These are phyloP conservation scores for Annulohypoxylon stygium DNA, from an alignment of 495 filamentous ascomycete species.

Conservation along the genomic window DNA sequence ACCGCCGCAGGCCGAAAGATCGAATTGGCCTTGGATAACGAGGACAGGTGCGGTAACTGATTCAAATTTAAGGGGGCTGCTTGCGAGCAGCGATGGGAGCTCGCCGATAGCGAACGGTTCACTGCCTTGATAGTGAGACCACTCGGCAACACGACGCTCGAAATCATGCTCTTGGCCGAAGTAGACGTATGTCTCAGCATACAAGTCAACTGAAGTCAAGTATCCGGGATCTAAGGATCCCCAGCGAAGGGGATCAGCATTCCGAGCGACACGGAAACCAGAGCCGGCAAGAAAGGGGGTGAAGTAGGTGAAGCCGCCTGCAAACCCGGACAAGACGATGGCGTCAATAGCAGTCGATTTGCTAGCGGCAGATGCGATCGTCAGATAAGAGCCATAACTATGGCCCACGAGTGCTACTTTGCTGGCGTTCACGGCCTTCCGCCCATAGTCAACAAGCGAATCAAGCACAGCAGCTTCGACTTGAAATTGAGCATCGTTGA, in stretches of 20 bases:
- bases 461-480: slow-evolving; percentile 47
- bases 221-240: slow-evolving; percentile 41
- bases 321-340: slow-evolving; percentile 46
- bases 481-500: slow-evolving; percentile 48
- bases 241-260: slow-evolving; percentile 41
- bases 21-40: slow-evolving; percentile 46
- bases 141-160: slow-evolving; percentile 47
- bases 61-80: slow-evolving; percentile 32
- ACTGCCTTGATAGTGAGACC: slow-evolving; percentile 41
- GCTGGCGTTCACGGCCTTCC: slow-evolving; percentile 30
- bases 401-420: slow-evolving; percentile 51
- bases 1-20: slow-evolving; percentile 48
- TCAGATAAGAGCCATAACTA: slow-evolving; percentile 50
- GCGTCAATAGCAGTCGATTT: slow-evolving; percentile 39
- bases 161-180: slow-evolving; percentile 41
- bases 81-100: slow-evolving; percentile 43
- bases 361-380: slow-evolving; percentile 39
- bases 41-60: slow-evolving; percentile 43
- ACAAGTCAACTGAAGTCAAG: slow-evolving; percentile 40
- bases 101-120: slow-evolving; percentile 49
- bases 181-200: slow-evolving; percentile 43
- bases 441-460: slow-evolving; percentile 46
- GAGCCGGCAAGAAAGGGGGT: slow-evolving; percentile 45
- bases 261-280: slow-evolving; percentile 40
- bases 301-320: slow-evolving; percentile 44